These are phyloP conservation scores for Senna tora DNA, from an alignment of 306 rosid species.

Conservation along the genomic window DNA sequence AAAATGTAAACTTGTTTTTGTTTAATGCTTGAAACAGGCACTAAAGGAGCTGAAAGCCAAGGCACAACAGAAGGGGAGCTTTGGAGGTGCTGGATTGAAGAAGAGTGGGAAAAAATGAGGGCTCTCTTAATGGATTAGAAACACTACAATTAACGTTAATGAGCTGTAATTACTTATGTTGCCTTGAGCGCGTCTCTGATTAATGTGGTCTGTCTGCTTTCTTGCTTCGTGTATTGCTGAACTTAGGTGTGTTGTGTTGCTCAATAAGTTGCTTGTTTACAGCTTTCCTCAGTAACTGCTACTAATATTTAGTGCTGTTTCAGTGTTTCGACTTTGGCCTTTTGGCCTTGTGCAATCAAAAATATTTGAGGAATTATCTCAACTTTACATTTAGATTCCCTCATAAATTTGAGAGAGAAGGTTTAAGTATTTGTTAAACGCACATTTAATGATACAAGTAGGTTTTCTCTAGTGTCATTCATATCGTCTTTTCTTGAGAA, in stretches of 20 bases:
- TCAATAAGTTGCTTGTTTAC: conserved; percentile 38
- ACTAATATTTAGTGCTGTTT: neutral
- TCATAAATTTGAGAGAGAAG: neutral
- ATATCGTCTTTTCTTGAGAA: too few relatives aligned
- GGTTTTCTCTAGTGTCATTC: neutral
- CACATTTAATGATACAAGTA: neutral
- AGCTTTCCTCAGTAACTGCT: neutral
- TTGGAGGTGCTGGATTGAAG: conserved; percentile 91
- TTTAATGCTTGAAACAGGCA: conserved; percentile 54
- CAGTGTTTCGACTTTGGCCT: neutral
- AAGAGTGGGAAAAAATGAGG: conserved; percentile 86
- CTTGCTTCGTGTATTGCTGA: conserved; percentile 28
- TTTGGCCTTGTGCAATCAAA: neutral
- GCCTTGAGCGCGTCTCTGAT: conserved; percentile 23
- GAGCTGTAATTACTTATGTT: conserved; percentile 38
- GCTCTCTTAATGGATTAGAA: neutral
- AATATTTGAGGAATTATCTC: neutral
- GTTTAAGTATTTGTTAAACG: neutral
- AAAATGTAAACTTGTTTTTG: neutral
- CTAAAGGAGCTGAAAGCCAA: conserved; percentile 80
- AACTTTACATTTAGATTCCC: neutral
- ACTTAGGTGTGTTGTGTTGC: conserved; percentile 34
- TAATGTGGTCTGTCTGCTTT: conserved; percentile 38
- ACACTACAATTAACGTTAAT: conserved; percentile 19
- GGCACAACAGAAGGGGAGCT: conserved; percentile 72